Percentiles rank a stretch among this genome's conserved stretches.
phyloP scores from a whole-genome alignment of 352 stramenopile genomes.

The Saprolegnia parasitica region DNA sequence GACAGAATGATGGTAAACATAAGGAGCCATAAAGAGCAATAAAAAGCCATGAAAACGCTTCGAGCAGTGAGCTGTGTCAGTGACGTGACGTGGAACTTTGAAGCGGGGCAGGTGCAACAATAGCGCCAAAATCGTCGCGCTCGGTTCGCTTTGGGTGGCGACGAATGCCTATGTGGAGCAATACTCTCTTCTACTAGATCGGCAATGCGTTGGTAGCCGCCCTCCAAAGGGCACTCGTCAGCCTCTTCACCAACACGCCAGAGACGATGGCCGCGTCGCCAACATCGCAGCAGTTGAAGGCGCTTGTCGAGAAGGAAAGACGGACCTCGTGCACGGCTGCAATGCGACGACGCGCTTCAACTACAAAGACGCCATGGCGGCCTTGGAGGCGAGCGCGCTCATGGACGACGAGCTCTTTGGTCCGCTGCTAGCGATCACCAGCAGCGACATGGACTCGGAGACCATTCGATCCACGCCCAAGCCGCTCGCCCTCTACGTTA shows the following conservation, averaged over 20 bases:
- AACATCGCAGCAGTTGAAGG: constrained; percentile 12
- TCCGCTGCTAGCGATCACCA: constrained; percentile 87
- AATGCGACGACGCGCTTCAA: constrained; percentile 87
- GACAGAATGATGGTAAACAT: no score
- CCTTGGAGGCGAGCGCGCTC: constrained; percentile 48
- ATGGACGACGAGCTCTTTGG: constrained; percentile 96
- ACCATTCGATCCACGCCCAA: constrained; percentile 51
- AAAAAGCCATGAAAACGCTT: neutral
- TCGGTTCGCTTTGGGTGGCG: constrained; percentile 81
- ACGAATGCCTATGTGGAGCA: constrained; percentile 85
- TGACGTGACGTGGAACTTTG: no score
- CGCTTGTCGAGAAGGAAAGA: constrained; percentile 55
- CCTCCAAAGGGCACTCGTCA: neutral
- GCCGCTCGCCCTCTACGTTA: constrained; percentile 85
- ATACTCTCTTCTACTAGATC: constrained; percentile 2
- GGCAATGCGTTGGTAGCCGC: constrained; percentile 11
- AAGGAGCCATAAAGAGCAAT: no score
- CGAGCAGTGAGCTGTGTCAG: constrained; percentile 41
- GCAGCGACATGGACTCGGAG: constrained; percentile 37
- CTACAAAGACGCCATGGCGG: constrained; percentile 57
- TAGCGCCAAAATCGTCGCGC: constrained; percentile 76
- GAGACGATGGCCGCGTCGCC: constrained; percentile 3
- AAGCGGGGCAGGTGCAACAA: no score
- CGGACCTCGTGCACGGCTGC: constrained; percentile 64
- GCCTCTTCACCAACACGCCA: neutral